These are phyloP conservation scores for Penicillium aurantiogriseum DNA, from an alignment of 2,329 filamentous ascomycete species.

Conservation along the genomic window DNA sequence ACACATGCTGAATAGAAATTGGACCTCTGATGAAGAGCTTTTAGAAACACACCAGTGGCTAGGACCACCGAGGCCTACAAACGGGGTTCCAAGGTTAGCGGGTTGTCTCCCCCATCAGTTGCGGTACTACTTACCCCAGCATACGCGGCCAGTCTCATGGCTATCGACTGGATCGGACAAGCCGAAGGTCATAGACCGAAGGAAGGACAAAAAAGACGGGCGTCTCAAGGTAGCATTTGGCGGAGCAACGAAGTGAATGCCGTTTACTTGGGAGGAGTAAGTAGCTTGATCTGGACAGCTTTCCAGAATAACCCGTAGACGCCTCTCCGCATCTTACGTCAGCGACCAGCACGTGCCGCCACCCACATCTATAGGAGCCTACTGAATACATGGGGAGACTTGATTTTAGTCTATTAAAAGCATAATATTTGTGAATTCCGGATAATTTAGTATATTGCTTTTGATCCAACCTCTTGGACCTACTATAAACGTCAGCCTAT, in stretches of 20 bases:
- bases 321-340: slow-evolving; percentile 30
- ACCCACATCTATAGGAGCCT: slow-evolving; percentile 1
- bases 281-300: slow-evolving; percentile 29
- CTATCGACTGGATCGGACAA: slow-evolving; percentile 24
- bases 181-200: slow-evolving; percentile 32
- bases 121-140: slow-evolving; percentile 46
- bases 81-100: slow-evolving; percentile 13
- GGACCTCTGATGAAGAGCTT: slow-evolving; percentile 88
- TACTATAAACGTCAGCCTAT: neutral
- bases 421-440: neutral
- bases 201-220: slow-evolving; percentile 2
- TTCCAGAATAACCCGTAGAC: slow-evolving; percentile 17
- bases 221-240: slow-evolving; percentile 11
- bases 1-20: slow-evolving; percentile 99
- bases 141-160: slow-evolving; percentile 53
- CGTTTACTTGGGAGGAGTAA: slow-evolving; percentile 10
- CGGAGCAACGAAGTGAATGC: slow-evolving; percentile 9
- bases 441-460: neutral
- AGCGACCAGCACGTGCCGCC: slow-evolving; percentile 20
- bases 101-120: neutral
- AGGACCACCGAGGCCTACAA: slow-evolving; percentile 74
- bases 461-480: neutral
- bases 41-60: slow-evolving; percentile 78
- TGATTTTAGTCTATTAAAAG: neutral
- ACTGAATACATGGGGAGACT: neutral